Percentiles rank a stretch among this genome's conserved stretches.
These are phyloP conservation scores for Fistulina hepatica DNA, from an alignment of 1,284 basidiomycete species.

Conservation along the genomic window DNA sequence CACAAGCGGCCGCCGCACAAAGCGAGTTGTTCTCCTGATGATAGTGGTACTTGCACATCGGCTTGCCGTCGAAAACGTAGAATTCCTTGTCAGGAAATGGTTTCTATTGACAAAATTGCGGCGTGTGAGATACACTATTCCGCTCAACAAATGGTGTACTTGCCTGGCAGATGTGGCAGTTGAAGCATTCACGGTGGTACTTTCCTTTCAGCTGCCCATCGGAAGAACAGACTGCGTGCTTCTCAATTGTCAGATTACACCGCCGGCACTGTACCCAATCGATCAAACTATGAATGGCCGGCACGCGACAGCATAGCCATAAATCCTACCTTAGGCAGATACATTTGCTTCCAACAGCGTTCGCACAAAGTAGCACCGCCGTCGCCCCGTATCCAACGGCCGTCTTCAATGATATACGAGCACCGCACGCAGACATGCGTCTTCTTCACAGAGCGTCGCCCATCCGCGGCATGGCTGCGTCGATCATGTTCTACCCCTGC, in stretches of 20 bases:
- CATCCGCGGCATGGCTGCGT: no score
- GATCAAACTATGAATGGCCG: conserved; percentile 3
- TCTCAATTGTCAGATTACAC: conserved; percentile 77
- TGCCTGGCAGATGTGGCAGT: conserved; percentile 71
- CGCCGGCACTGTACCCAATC: conserved; percentile 84
- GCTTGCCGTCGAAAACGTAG: conserved; percentile 80
- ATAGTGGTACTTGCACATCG: conserved; percentile 83
- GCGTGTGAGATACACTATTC: not conserved
- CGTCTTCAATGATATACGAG: conserved; percentile 57
- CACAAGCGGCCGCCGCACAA: conserved; percentile 67
- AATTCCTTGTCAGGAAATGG: conserved; percentile 83
- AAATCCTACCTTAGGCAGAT: conserved; percentile 67
- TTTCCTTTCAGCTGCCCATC: conserved; percentile 90
- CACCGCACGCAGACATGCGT: conserved; percentile 56
- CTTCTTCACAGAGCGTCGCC: conserved; percentile 21
- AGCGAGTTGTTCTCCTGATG: conserved; percentile 82
- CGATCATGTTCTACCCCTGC: no score
- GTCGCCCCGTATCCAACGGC: conserved; percentile 71
- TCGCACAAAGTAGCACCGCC: conserved; percentile 73
- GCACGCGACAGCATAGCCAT: conserved; percentile 4
- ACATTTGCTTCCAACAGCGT: conserved; percentile 87
- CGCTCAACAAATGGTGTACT: conserved; percentile 14
- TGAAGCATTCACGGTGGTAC: conserved; percentile 84
- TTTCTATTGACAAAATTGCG: conserved; percentile 48
- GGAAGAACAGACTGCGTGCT: conserved; percentile 78